Percentiles rank a stretch among this genome's conserved stretches.
Evolutionary conservation across 768 basidiomycete species (phyloP).

Genomic region (Leccinum broughii): DNA sequence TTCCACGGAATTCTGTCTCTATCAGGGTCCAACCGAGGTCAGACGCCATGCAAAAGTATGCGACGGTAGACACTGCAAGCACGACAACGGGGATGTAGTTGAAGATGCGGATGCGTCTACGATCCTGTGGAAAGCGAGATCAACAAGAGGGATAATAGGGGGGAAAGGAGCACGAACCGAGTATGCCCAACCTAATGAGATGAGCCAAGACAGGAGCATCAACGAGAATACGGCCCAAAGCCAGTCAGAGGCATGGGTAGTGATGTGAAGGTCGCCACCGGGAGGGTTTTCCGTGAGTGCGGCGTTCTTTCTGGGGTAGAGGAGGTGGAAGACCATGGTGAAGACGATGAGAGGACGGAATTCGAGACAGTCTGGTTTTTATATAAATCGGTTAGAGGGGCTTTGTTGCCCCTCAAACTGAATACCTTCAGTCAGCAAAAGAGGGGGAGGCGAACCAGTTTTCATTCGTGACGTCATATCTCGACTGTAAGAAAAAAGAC

Average conservation of each 20-base stretch:
- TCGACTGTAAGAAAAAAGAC: slow-evolving; percentile 3
- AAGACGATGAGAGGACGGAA: not conserved
- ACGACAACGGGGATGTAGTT: slow-evolving; percentile 51
- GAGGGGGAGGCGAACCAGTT: slow-evolving; percentile 11
- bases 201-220: slow-evolving; percentile 44
- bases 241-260: slow-evolving; percentile 49
- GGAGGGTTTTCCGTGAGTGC: slow-evolving; percentile 39
- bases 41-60: slow-evolving; percentile 58
- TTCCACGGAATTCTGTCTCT: slow-evolving; percentile 34
- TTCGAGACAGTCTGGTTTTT: not conserved
- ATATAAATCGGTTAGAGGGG: slow-evolving; percentile 21
- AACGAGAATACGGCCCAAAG: slow-evolving; percentile 55
- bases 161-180: slow-evolving; percentile 16
- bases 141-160: not conserved
- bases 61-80: slow-evolving; percentile 44
- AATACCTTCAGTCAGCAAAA: not conserved
- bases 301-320: slow-evolving; percentile 24
- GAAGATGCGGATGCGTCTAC: slow-evolving; percentile 45
- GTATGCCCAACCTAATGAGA: slow-evolving; percentile 38
- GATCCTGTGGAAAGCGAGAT: slow-evolving; percentile 23
- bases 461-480: slow-evolving; percentile 21
- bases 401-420: not conserved
- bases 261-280: slow-evolving; percentile 41
- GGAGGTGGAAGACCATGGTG: slow-evolving; percentile 21
- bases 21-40: slow-evolving; percentile 52